Conservation (phyloP, 83 land plant genomes). For the Picea mariana region DNA sequence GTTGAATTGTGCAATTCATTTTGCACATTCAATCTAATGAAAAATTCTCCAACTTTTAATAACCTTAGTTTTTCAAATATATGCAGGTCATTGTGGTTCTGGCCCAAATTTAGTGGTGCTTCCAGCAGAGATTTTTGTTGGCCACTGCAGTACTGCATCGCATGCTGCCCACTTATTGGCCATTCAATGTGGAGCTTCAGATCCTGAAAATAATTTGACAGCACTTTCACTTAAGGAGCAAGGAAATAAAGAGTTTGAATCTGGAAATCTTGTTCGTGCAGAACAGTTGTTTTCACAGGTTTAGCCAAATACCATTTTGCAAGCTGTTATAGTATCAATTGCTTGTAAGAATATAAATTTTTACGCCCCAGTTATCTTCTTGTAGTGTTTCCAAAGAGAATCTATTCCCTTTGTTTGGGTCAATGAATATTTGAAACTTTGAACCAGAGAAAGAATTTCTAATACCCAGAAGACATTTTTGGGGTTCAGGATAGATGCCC, state of each 20-base stretch:
- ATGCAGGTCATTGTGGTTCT: constrained; percentile 74
- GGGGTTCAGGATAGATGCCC: too few species aligned
- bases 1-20: too few species aligned
- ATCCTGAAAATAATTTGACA: constrained; percentile 45
- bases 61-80: too few species aligned
- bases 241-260: constrained; percentile 62
- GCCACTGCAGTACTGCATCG: constrained; percentile 80
- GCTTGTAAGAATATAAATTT: not conserved
- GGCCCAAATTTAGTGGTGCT: constrained; percentile 88
- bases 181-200: constrained; percentile 38
- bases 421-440: not conserved
- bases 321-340: not conserved
- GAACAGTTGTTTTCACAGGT: constrained; percentile 67
- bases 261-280: constrained; percentile 51
- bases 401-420: not conserved
- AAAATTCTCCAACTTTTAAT: too few species aligned
- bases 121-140: constrained; percentile 59
- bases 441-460: too few species aligned
- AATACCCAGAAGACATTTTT: not conserved
- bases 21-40: too few species aligned
- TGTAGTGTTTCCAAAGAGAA: not conserved
- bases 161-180: constrained; percentile 67
- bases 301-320: not conserved
- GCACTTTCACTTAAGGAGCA: constrained; percentile 81
- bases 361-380: not conserved